phyloP scores from a whole-genome alignment of 768 basidiomycete species.

The Pulveroboletus ravenelii region DNA sequence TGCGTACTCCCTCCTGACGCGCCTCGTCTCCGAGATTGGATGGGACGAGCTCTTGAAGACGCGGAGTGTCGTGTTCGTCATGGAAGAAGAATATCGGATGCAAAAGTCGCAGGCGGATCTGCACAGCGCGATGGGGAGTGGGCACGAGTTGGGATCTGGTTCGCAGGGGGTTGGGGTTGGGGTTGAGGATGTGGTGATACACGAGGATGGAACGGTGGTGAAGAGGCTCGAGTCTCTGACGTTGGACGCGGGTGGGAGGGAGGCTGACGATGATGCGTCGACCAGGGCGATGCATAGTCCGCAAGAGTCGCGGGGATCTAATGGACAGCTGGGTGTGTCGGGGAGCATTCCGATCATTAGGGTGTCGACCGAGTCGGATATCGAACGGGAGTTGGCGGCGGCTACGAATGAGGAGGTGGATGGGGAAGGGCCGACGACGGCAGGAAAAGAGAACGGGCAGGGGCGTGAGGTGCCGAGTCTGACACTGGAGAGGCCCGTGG shows the following conservation, averaged over 20 bases:
- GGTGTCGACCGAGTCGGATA: conserved; percentile 68
- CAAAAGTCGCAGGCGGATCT: conserved; percentile 83
- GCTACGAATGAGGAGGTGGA: conserved; percentile 22
- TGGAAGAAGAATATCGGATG: conserved; percentile 99
- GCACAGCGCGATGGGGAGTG: conserved; percentile 30
- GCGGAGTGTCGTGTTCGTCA: conserved; percentile 93
- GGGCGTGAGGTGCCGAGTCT: conserved; percentile 21
- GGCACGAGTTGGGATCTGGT: conserved; percentile 24
- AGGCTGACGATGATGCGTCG: conserved; percentile 63
- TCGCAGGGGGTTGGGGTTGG: conserved; percentile 9
- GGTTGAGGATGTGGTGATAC: conserved; percentile 42
- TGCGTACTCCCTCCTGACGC: conserved; percentile 86
- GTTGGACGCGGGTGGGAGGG: not conserved
- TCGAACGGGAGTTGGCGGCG: conserved; percentile 38
- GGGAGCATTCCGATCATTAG: conserved; percentile 63
- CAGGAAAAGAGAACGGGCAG: conserved; percentile 16
- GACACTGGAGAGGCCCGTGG: conserved; percentile 39
- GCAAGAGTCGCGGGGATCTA: conserved; percentile 22
- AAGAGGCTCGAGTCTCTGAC: conserved; percentile 7
- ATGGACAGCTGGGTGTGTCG: conserved; percentile 19
- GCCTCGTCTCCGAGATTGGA: conserved; percentile 89
- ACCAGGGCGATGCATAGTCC: conserved; percentile 52
- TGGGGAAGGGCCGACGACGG: not conserved
- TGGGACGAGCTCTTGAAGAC: conserved; percentile 98
- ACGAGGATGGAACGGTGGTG: conserved; percentile 58